Conservation (phyloP, 2,329 filamentous ascomycete species). For the Aspergillus sp. region DNA sequence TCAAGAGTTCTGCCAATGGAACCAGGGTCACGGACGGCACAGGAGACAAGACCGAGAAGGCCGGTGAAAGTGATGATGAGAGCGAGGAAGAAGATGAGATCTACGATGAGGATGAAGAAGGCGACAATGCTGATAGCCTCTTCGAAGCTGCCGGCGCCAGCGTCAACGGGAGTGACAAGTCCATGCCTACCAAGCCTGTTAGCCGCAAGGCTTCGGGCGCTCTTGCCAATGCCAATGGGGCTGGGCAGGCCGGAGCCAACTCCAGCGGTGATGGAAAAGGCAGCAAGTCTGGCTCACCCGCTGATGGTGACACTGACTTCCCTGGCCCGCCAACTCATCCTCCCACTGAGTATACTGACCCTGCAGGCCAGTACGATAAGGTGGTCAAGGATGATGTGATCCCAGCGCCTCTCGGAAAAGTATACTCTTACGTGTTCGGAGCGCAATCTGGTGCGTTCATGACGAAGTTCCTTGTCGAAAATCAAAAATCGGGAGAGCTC, state of each 20-base stretch:
- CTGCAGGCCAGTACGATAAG: slow-evolving; percentile 78
- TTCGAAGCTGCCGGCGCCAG: slow-evolving; percentile 58
- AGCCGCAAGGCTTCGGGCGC: slow-evolving; percentile 70
- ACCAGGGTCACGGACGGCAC: slow-evolving; percentile 76
- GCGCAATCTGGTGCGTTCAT: slow-evolving; percentile 77
- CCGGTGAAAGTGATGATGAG: slow-evolving; percentile 68
- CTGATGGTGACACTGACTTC: slow-evolving; percentile 60
- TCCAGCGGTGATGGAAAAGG: slow-evolving; percentile 43
- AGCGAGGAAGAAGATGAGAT: slow-evolving; percentile 71
- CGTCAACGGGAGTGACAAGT: slow-evolving; percentile 55
- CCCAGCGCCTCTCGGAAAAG: slow-evolving; percentile 83
- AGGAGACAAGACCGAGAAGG: slow-evolving; percentile 88
- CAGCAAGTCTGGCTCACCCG: slow-evolving; percentile 50
- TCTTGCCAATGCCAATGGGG: slow-evolving; percentile 35
- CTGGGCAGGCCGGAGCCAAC: slow-evolving; percentile 35
- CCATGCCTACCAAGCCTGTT: slow-evolving; percentile 53
- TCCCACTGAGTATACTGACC: slow-evolving; percentile 83
- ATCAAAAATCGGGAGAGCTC: slow-evolving; percentile 88
- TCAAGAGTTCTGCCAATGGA: slow-evolving; percentile 89
- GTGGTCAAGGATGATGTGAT: slow-evolving; percentile 83
- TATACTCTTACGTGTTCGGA: slow-evolving; percentile 87
- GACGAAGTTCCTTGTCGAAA: slow-evolving; percentile 78
- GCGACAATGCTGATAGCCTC: slow-evolving; percentile 61
- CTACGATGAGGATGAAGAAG: slow-evolving; percentile 55
- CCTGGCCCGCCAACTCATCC: slow-evolving; percentile 80